Conservation (phyloP, 2,329 filamentous ascomycete species). For the Ilyonectria destructans region DNA sequence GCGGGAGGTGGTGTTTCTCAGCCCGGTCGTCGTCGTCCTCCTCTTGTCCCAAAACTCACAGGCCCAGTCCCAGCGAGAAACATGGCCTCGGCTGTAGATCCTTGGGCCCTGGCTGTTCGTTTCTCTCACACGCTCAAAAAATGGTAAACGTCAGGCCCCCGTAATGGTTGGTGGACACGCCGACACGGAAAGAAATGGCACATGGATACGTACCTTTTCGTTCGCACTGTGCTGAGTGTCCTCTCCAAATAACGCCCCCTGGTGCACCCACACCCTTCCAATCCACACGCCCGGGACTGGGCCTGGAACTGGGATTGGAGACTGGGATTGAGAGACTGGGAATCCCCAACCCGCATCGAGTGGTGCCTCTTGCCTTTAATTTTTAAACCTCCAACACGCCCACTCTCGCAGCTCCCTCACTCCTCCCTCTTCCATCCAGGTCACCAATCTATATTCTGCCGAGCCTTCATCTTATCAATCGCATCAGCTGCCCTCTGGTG, state of each 20-base stretch:
- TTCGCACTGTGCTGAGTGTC: conserved; percentile 19
- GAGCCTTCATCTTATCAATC: conserved; percentile 44
- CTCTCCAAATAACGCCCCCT: conserved; percentile 9
- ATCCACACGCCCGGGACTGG: conserved; percentile 33
- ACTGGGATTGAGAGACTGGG: conserved; percentile 23
- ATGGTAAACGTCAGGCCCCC: conserved; percentile 11
- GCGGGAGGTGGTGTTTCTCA: background rate
- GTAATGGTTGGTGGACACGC: conserved; percentile 14
- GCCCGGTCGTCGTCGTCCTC: background rate
- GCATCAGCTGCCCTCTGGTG: conserved; percentile 26
- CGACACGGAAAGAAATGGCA: background rate
- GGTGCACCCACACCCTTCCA: conserved; percentile 3
- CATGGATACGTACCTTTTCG: conserved; percentile 7
- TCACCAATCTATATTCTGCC: conserved; percentile 15
- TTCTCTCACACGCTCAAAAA: conserved; percentile 8
- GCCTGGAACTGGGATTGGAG: conserved; percentile 15
- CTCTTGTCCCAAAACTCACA: background rate
- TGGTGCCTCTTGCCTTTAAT: conserved; percentile 40
- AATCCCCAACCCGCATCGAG: conserved; percentile 44
- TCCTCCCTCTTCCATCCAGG: conserved; percentile 21
- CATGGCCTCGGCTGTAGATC: conserved; percentile 1
- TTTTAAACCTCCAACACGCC: conserved; percentile 47
- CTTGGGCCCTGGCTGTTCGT: conserved; percentile 6
- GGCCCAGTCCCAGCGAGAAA: background rate
- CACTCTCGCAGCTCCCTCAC: conserved; percentile 38